These are phyloP conservation scores for Geopyxis carbonaria DNA, from an alignment of 495 filamentous ascomycete species.

Conservation along the genomic window DNA sequence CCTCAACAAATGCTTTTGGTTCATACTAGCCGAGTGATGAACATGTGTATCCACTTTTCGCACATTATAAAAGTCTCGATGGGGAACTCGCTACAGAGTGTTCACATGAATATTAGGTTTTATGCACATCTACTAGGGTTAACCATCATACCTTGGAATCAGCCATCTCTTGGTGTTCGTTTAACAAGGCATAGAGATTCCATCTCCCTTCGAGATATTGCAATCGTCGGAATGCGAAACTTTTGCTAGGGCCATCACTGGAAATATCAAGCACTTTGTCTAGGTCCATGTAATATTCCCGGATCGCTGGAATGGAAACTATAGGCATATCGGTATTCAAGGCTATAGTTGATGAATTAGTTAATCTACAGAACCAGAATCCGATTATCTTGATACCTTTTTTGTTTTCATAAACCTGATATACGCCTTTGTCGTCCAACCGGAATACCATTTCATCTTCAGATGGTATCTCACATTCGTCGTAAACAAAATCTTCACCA, in stretches of 20 bases:
- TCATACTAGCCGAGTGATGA: constrained; percentile 98
- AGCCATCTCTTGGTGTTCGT: constrained; percentile 93
- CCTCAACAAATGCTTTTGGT: constrained; percentile 91
- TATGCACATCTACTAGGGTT: neutral
- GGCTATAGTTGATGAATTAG: constrained; percentile 25
- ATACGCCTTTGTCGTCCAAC: constrained; percentile 70
- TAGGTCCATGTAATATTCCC: constrained; percentile 91
- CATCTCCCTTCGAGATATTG: constrained; percentile 95
- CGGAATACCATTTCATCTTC: constrained; percentile 52
- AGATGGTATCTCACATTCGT: constrained; percentile 55
- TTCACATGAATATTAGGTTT: neutral
- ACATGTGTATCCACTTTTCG: constrained; percentile 98
- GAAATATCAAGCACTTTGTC: constrained; percentile 69
- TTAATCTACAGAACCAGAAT: neutral
- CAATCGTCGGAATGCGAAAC: constrained; percentile 82
- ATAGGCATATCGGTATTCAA: constrained; percentile 47
- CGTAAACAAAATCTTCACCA: constrained; percentile 76
- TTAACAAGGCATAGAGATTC: constrained; percentile 77
- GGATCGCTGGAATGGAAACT: constrained; percentile 67
- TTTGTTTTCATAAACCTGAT: constrained; percentile 64
- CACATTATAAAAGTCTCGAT: constrained; percentile 97
- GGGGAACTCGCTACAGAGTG: constrained; percentile 51
- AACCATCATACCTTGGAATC: constrained; percentile 53
- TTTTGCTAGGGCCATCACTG: constrained; percentile 89
- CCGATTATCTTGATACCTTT: constrained; percentile 16